Conservation (phyloP, 257 asterid species). For the Jasminum sambac region DNA sequence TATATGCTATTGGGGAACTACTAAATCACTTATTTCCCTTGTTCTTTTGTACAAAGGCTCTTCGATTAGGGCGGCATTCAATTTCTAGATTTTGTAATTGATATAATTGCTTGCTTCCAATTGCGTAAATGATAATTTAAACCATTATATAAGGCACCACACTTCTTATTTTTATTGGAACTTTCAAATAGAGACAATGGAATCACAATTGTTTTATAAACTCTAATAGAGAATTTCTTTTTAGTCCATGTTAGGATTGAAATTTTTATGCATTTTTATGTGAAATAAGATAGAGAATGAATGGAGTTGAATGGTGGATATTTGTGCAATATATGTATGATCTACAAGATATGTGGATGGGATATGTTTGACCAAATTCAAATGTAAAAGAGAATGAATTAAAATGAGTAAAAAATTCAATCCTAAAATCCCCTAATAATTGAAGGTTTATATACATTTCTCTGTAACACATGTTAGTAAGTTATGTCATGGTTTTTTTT, state of each 20-base stretch:
- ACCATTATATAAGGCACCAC: not conserved
- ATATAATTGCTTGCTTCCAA: not conserved
- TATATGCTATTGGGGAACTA: not conserved
- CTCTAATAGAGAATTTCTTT: not conserved
- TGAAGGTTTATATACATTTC: not conserved
- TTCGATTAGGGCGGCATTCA: not conserved
- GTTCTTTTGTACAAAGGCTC: not conserved
- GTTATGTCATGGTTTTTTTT: not conserved
- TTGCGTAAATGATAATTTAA: not conserved
- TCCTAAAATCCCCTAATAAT: too few relatives aligned
- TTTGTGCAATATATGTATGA: too few relatives aligned
- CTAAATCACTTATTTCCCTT: not conserved
- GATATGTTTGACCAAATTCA: too few relatives aligned
- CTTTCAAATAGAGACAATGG: not conserved
- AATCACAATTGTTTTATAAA: not conserved
- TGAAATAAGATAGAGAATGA: too few relatives aligned
- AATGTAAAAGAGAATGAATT: too few relatives aligned
- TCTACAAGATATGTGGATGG: too few relatives aligned
- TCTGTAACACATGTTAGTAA: not conserved
- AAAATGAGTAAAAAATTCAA: too few relatives aligned
- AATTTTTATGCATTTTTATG: not conserved
- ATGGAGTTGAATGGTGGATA: too few relatives aligned
- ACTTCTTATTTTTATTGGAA: not conserved
- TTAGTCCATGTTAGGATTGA: not conserved
- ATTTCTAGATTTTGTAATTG: not conserved